Evolutionary conservation across 106 monocot genomes (phyloP), one percentile per base, ranked within the genome.

Genomic region (Dioscorea dumetorum): DNA sequence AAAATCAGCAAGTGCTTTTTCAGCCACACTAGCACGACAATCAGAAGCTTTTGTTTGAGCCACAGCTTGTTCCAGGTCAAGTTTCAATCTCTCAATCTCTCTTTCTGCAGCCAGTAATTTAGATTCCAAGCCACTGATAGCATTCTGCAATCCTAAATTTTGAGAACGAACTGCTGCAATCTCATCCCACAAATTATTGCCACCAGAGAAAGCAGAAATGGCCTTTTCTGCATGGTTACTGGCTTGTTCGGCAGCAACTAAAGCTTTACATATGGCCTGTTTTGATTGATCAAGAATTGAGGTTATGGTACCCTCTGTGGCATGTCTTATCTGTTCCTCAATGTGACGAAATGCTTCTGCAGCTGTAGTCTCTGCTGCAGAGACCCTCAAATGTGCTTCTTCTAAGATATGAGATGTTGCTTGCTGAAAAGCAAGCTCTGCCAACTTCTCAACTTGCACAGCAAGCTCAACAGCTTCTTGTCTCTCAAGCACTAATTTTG

Each of bases 381-480:
- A 67, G 2, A 78, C 72, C 28, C 78, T 72, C 62, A 72, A 11
- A 17, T 16, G 31, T 4, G 73, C 78, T 68, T 78, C 72, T 57
- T 78, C 72, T 49, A 78, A 48, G 61, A 78, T 78, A 48, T 73
- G 67, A 67, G 72, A 72, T 3, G 78, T 78, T 2, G 72, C 78
- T 35, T 78, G 72, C 56, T 78, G 10, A 24, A 78, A 78, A 32
- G 72, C 73, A 62, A 73, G 19, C 60, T 73, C 72, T 48, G 72
- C 78, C 49, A 78, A 62, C 61, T 71, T 78, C 72, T 78, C 78
- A 62, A 78, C 72, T 62, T 78, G 78, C 23, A 73, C 31, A 5
- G 78, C 78, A 28, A 78, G 67, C 35, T 78, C 78, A 61, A 78
- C 62, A 9, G 78, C 78, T 68, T 78, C 78, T 68, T 78, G 72